Conservation (phyloP, 2,329 filamentous ascomycete species). For the Aspergillus udagawae region DNA sequence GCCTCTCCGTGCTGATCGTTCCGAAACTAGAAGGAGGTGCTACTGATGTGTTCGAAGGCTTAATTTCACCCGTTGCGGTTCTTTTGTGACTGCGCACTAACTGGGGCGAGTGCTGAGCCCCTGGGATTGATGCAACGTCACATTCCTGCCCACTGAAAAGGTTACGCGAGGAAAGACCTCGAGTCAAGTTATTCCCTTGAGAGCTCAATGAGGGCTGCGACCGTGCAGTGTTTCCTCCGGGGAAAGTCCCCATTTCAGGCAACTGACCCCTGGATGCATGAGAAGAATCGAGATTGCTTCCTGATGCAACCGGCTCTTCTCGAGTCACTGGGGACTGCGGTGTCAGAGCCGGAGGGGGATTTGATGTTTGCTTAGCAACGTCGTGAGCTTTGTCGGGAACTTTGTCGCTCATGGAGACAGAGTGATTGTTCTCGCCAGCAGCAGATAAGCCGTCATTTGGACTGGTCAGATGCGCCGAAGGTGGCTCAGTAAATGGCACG, state of each 20-base stretch:
- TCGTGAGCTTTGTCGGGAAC: not conserved
- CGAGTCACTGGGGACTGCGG: not conserved
- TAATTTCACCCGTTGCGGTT: slow-evolving; percentile 71
- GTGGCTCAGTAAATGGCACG: slow-evolving; percentile 15
- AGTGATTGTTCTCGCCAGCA: not conserved
- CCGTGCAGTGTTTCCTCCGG: not conserved
- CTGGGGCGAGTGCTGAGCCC: slow-evolving; percentile 10
- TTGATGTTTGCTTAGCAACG: slow-evolving; percentile 15
- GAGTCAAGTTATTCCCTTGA: not conserved
- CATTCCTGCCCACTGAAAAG: slow-evolving; percentile 6
- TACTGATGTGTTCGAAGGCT: slow-evolving; percentile 39
- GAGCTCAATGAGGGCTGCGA: not conserved
- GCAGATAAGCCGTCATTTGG: slow-evolving; percentile 9
- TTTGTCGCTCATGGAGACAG: slow-evolving; percentile 3
- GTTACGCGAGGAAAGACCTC: not conserved
- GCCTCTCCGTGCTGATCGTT: slow-evolving; percentile 30
- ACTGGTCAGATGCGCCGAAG: slow-evolving; percentile 18
- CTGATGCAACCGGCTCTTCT: not conserved
- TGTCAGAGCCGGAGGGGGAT: not conserved
- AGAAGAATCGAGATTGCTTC: not conserved
- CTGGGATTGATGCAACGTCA: slow-evolving; percentile 11
- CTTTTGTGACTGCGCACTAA: slow-evolving; percentile 58
- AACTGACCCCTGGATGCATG: not conserved
- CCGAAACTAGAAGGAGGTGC: slow-evolving; percentile 24
- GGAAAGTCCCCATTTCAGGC: not conserved